Evolutionary conservation across 352 stramenopile genomes (phyloP), one percentile per base, ranked within the genome.

Genomic region (Globisporangium irregulare): DNA sequence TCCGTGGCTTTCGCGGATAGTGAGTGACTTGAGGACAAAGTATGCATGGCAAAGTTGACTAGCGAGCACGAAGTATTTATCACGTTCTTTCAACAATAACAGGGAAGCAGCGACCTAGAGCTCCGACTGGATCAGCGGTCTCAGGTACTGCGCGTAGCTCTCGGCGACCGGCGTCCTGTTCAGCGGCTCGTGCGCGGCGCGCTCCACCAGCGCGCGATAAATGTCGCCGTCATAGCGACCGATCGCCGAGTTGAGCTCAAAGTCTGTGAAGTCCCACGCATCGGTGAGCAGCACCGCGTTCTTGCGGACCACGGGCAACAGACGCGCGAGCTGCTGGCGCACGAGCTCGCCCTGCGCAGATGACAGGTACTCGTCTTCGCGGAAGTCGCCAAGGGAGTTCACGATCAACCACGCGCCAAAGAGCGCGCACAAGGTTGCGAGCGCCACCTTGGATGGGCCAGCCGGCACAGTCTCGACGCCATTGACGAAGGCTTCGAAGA

Each of bases 171-270:
- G 69, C 18, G 77, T 80, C 56, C 76, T 78, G 75, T 92, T 92
- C 3, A 92, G 66, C 32, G 81, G 81, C 60, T 92, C 82, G 24
- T 87, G 72, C 8, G 62, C 66, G 1, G 81, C 73, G 15, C 74
- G 80, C 59, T 74, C 62, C 8, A 89, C 77, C 41, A 92, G 32
- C 32, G 82, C 82, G 36, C 79, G 79, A 73, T 91, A 91, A 0
- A 91, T 77, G 64, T 91, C 82, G n/a, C 82, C 81, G 43, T 91
- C 82, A 71, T 86, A 91, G n/a, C 79, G 71, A 0, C 82, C 81
- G 51, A 91, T 88, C n/a, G 79, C 79, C 73, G 82, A 91, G 74
- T 87, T 84, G 1, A 91, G 62, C 64, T 89, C 80, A 36, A 87
- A 87, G 67, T 91, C 82, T 5, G 25, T 86, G 20, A 76, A 80